Conservation (phyloP, 768 basidiomycete genomes). For the Trametes cingulata region DNA sequence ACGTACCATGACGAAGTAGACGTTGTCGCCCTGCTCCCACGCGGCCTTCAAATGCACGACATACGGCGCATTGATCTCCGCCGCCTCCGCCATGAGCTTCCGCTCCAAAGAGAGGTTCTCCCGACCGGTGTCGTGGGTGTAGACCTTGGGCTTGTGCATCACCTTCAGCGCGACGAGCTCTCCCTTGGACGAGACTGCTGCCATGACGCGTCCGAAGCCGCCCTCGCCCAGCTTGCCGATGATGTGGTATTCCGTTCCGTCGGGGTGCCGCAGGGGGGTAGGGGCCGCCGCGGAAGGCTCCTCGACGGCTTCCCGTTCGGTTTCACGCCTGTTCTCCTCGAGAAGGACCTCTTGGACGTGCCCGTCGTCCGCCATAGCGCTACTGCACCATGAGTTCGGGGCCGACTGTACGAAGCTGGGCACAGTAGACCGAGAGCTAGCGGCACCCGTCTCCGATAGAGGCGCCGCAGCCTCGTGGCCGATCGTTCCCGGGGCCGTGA, state of each 20-base stretch:
- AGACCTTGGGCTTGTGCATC: constrained; percentile 22
- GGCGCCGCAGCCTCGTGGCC: no score
- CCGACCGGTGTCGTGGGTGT: background rate
- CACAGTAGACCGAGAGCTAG: no score
- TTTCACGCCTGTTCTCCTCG: background rate
- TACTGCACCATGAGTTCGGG: no score
- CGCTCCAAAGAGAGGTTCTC: constrained; percentile 16
- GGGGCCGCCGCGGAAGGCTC: background rate
- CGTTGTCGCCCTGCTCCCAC: constrained; percentile 28
- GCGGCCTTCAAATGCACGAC: constrained; percentile 19
- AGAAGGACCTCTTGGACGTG: no score
- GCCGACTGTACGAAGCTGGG: no score
- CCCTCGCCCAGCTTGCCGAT: constrained; percentile 21
- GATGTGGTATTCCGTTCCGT: constrained; percentile 20
- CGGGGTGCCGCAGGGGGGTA: background rate
- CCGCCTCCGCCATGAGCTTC: constrained; percentile 17
- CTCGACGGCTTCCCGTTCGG: background rate
- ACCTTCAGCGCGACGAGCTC: constrained; percentile 29
- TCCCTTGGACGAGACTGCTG: constrained; percentile 11
- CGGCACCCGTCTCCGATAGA: no score
- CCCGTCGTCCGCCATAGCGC: no score
- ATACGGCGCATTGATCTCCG: constrained; percentile 4
- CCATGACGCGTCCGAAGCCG: constrained; percentile 23
- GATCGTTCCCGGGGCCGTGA: no score
- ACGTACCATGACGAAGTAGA: constrained; percentile 32